Base-by-base conservation (phyloP, 2,329 filamentous ascomycete genomes). In the Metarhizium sp. region DNA sequence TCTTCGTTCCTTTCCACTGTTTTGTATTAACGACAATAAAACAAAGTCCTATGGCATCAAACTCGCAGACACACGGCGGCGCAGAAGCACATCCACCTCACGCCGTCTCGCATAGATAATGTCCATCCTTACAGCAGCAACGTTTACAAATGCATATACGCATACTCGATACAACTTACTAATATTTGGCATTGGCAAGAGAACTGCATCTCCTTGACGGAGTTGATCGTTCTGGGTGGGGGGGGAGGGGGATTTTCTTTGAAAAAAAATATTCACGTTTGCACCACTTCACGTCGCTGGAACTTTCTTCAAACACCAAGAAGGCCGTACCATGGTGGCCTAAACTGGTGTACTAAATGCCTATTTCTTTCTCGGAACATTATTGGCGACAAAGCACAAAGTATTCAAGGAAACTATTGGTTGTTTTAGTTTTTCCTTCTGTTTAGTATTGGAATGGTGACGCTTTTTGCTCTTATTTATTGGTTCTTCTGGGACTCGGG, bases 81-180 rank as follows among this genome's bases (percentile, higher is more conserved):
- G 25, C 43, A 43, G 42, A 34, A 32, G 46, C 25, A 43, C 32
- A 42, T 32, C 20, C 45, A 53, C n/a, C 18, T 7, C 20, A 14
- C n/a, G 36, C 32, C 34, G n/a, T 52, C 30, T 34, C 45, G 52
- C 51, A 51, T 53, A 47, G 48, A 53, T 47, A 42, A 51, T 47
- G 51, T 50, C 34, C 40, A 53, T 51, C 6, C 7, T 51, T 51
- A 38, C 46, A 48, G 49, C 42, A 49, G 29, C 47, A 47, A 38
- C 50, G 29, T 49, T 51, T 20, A 48, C 42, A 50, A 20, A 50
- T 30, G 45, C 43, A 58, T 53, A 58, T 48, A 53, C 42, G 47
- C 51, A 58, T 55, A 36, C 32, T 51, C 32, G 56, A 53, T 51
- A 53, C 48, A 58, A 49, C 20, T 53, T 55, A 53, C 51, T 56